These are phyloP conservation scores for Saccharum hybrid DNA, from an alignment of 202 grass and related monocot species.

Conservation along the genomic window DNA sequence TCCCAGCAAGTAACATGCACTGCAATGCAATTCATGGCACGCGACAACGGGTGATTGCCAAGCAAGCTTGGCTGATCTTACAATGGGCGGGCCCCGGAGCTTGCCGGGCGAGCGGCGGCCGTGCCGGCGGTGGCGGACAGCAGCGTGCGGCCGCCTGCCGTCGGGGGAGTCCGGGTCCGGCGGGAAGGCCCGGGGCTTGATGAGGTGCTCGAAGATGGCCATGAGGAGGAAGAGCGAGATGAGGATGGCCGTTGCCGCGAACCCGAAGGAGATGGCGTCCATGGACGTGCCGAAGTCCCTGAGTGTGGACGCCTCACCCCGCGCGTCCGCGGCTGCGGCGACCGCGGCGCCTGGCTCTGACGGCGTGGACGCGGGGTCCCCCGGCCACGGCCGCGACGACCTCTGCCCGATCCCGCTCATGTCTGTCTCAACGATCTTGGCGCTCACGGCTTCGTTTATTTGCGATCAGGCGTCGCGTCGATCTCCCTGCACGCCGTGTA, in stretches of 20 bases:
- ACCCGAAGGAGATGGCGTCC: conserved; percentile 93
- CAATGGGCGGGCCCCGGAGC: conserved; percentile 51
- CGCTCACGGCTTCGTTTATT: neutral
- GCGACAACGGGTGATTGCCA: neutral
- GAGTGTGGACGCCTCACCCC: conserved; percentile 55
- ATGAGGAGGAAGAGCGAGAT: conserved; percentile 99
- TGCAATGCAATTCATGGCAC: neutral
- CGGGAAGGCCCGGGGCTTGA: conserved; percentile 72
- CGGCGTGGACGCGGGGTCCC: conserved; percentile 48
- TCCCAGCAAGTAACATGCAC: conserved; percentile 8
- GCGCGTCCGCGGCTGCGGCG: conserved; percentile 41
- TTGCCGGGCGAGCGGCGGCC: conserved; percentile 49
- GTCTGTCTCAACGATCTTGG: neutral
- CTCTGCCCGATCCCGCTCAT: conserved; percentile 74
- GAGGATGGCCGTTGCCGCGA: conserved; percentile 89
- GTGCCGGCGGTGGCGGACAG: neutral
- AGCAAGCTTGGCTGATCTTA: conserved; percentile 6
- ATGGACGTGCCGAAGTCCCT: conserved; percentile 85
- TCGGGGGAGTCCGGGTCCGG: conserved; percentile 42
- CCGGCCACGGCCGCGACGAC: conserved; percentile 55
- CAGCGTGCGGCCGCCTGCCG: neutral
- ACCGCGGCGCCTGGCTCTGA: conserved; percentile 33
- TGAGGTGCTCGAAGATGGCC: conserved; percentile 95
- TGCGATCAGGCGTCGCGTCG: neutral
- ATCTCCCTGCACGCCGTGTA: conserved; percentile 34